Evolutionary conservation across 176 grass and related monocot species (phyloP).

Genomic region (Miscanthus lutarioriparius): DNA sequence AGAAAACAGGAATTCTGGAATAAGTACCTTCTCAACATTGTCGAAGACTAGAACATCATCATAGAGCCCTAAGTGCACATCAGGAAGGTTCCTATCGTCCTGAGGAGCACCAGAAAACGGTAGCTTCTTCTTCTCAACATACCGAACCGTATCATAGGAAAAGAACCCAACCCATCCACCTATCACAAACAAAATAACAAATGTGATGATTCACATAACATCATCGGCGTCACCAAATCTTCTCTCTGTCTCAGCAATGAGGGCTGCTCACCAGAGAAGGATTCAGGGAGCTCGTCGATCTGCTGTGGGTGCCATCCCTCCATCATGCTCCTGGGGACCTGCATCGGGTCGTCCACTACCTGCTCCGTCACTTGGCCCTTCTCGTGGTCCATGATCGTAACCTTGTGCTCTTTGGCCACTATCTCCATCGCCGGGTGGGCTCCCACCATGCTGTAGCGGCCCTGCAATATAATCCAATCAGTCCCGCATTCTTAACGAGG

Average conservation of each 20-base stretch:
- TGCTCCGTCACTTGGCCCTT: conserved; percentile 54
- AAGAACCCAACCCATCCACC: conserved; percentile 92
- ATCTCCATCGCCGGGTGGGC: conserved; percentile 71
- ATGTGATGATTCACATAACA: conserved; percentile 11
- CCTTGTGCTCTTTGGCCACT: conserved; percentile 61
- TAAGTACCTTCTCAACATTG: conserved; percentile 81
- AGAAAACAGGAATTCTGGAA: background rate
- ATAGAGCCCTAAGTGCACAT: conserved; percentile 84
- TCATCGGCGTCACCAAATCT: background rate
- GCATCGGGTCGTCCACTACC: conserved; percentile 66
- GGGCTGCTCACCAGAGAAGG: conserved; percentile 45
- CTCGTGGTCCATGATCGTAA: conserved; percentile 73
- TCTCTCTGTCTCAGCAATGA: background rate
- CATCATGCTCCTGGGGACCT: conserved; percentile 67
- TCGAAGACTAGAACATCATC: conserved; percentile 84
- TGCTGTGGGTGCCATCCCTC: conserved; percentile 65
- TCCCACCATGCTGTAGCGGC: conserved; percentile 73
- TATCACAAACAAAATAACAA: conserved; percentile 18
- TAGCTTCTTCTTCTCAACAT: conserved; percentile 87
- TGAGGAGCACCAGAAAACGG: conserved; percentile 66
- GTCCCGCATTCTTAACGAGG: background rate
- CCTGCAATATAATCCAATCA: conserved; percentile 41
- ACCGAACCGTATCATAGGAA: conserved; percentile 81
- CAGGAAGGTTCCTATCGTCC: conserved; percentile 75
- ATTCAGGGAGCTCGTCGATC: conserved; percentile 57